Evolutionary conservation across 192 early-diverging fungal genomes (phyloP), one percentile per base, ranked within the genome.

Genomic region (Powellomyces hirtus): DNA sequence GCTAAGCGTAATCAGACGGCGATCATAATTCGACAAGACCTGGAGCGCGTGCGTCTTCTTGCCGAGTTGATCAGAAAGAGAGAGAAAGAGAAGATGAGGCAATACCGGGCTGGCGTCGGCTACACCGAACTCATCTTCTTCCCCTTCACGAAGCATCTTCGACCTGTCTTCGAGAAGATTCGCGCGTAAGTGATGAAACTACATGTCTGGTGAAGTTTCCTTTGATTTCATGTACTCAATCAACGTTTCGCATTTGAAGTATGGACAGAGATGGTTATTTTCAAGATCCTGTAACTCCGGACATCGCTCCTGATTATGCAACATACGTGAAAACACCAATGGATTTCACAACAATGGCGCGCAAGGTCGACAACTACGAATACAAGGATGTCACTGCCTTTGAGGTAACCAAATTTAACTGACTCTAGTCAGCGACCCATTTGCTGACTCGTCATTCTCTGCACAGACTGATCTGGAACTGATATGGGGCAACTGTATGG

Each of bases 21-120:
- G 5, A 55, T 46, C 64, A 68, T 57, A 34, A 52, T 84, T 30
- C 90, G 96, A 24, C 88, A 86, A 30, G 94, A 95, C 77, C 79
- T 98, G 13, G 97, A 98, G 76, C 83, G 86, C 24, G 87, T 95
- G 24, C 86, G 97, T 24, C 84, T 93, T 74, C 77, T 96, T 62
- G 81, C 84, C 5, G 93, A 95, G 51, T 78, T 90, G 34, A 90
- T 97, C 16, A 79, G 88, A 40, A 82, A 75, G 57, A 70, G 80
- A 4, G 80, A 85, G 46, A 75, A 68, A 35, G 69, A 78, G 45
- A 77, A 79, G 59, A 30, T 81, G 29, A 70, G 69, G 52, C 50
- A 64, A 22, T 80, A 81, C 14, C 74, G 84, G 8, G 72, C 84
- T 27, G 84, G 89, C 64, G 79, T 79, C 10, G 82, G 83, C 29